phyloP scores from a whole-genome alignment of 1,139 yeast genomes.

The Candida sp. region DNA sequence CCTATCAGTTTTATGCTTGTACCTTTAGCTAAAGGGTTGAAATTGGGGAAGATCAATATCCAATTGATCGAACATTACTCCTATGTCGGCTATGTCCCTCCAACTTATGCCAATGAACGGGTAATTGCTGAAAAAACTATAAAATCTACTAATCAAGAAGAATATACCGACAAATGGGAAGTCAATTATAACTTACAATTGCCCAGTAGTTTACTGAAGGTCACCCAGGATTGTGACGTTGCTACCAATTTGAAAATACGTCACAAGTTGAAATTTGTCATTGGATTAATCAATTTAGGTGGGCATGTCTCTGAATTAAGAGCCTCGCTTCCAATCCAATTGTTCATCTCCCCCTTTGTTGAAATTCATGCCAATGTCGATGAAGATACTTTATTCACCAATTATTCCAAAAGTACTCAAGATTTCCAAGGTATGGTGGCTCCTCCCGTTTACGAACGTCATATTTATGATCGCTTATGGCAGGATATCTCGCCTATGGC shows the following conservation, averaged over 20 bases:
- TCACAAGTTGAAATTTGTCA: slow-evolving; percentile 66
- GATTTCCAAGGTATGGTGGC: slow-evolving; percentile 55
- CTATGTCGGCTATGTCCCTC: slow-evolving; percentile 56
- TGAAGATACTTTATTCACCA: slow-evolving; percentile 32
- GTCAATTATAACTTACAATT: slow-evolving; percentile 54
- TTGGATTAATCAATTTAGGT: slow-evolving; percentile 65
- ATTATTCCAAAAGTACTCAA: slow-evolving; percentile 24
- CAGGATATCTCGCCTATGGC: slow-evolving; percentile 60
- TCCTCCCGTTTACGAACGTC: slow-evolving; percentile 87
- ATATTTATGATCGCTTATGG: slow-evolving; percentile 85
- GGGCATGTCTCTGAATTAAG: slow-evolving; percentile 76
- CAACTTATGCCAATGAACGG: slow-evolving; percentile 59
- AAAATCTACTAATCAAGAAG: slow-evolving; percentile 29
- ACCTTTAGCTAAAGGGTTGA: slow-evolving; percentile 79
- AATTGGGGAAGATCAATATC: slow-evolving; percentile 67
- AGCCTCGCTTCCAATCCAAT: slow-evolving; percentile 66
- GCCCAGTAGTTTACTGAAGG: slow-evolving; percentile 69
- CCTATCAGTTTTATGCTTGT: slow-evolving; percentile 70
- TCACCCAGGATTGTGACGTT: slow-evolving; percentile 84
- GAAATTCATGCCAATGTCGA: slow-evolving; percentile 52
- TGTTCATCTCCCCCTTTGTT: slow-evolving; percentile 81
- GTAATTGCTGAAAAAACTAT: slow-evolving; percentile 40
- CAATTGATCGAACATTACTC: slow-evolving; percentile 66
- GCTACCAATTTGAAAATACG: slow-evolving; percentile 58
- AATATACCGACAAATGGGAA: slow-evolving; percentile 73